Evolutionary conservation across 2,329 filamentous ascomycete species (phyloP).

Genomic region (Metarhizium humberi): DNA sequence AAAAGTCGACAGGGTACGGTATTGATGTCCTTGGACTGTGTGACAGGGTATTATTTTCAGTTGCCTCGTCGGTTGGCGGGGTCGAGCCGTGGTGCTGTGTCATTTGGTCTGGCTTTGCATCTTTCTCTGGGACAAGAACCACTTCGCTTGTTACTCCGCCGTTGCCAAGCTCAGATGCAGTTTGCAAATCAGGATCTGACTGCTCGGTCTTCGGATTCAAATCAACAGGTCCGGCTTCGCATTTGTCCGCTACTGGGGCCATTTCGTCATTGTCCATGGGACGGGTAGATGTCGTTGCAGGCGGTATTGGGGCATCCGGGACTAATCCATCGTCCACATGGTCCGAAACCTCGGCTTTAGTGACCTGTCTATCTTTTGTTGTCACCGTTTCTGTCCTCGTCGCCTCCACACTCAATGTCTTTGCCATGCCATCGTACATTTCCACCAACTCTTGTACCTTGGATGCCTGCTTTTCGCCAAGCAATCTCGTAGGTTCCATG

Average conservation of each 20-base stretch:
- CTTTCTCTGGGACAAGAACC: not conserved
- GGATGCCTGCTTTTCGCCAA: constrained; percentile 20
- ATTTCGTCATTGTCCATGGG: not conserved
- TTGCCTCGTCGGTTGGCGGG: not conserved
- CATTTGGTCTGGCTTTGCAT: not conserved
- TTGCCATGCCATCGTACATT: constrained; percentile 37
- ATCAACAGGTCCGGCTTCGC: not conserved
- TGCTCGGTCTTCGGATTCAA: not conserved
- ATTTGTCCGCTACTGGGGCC: not conserved
- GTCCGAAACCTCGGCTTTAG: too few species aligned
- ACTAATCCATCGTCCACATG: too few species aligned
- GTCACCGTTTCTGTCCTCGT: not conserved
- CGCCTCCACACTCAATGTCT: not conserved
- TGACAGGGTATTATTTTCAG: not conserved
- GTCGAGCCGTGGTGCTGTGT: not conserved
- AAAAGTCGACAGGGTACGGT: constrained; percentile 22
- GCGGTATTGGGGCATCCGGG: too few species aligned
- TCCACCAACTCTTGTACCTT: constrained; percentile 43
- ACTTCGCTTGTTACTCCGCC: not conserved
- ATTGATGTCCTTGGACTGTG: constrained; percentile 2
- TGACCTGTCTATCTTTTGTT: not conserved
- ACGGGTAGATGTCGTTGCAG: too few species aligned
- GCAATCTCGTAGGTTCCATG: constrained; percentile 9
- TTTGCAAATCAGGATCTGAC: not conserved
- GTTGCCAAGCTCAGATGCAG: not conserved